Evolutionary conservation across 2,329 filamentous ascomycete species (phyloP), one percentile per base, ranked within the genome.

Genomic region (Diaporthe capsici): DNA sequence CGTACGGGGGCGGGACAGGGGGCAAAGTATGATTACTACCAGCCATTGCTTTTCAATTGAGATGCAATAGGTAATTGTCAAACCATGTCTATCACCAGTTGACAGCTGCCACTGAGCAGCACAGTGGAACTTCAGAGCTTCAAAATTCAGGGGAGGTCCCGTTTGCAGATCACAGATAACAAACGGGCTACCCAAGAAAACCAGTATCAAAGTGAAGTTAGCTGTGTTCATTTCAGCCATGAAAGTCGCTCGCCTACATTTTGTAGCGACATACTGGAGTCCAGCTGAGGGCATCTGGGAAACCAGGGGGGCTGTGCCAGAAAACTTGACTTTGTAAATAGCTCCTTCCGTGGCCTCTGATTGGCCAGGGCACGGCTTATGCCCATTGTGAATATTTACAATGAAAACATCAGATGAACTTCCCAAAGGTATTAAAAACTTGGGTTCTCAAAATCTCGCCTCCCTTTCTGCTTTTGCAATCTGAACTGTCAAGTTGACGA

Each of bases 321-420:
- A 25, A 31, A 25, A 25, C 37, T 25, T 3, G 13, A 10, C 3
- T 1, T 34, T 7, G 8, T 8, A 8, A 34, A 34, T 5, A 37
- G 20, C 7, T 37, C 2, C n/a, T 53, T 39, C 13, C 47, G 8
- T 39, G 31, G 20, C 3, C 31, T 68, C 63, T 68, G 63, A 47
- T 68, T 68, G 63, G 63, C 25, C 31, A 68, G 63, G 8, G 1
- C 9, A n/a, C 12, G 13, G 22, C 13, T n/a, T 53, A 7, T 25
- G 31, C 9, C 31, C 49, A 70, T 70, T 70, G 65, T 70, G 47
- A 20, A 28, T n/a, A 47, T 51, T 67, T 20, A 25, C 42, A 67
- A 67, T 67, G 10, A 10, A 55, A 55, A 65, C 9, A 55, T 70
- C 49, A 55, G 65, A 55, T 34, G 65, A 68, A 39, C 10, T 68